phyloP scores from a whole-genome alignment of 2,329 filamentous ascomycete species.

The Sporothrix brasiliensis region DNA sequence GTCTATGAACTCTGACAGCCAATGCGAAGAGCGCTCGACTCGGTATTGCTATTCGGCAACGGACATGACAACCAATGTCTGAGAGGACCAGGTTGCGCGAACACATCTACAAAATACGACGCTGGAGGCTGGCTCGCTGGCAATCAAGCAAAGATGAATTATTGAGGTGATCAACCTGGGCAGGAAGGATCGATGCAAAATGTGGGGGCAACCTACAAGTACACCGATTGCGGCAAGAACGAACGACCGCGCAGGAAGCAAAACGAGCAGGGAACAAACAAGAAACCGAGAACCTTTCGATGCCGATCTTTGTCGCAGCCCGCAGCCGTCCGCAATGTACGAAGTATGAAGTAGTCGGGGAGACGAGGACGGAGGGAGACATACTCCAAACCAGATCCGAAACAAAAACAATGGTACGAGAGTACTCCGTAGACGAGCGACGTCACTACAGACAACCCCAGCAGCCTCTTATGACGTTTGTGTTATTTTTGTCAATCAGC shows the following conservation, averaged over 20 bases:
- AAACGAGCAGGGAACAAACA: conserved; percentile 2
- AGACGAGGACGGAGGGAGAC: background rate
- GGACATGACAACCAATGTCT: background rate
- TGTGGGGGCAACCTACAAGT: background rate
- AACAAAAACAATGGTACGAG: conserved; percentile 4
- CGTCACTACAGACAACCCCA: background rate
- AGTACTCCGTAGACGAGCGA: background rate
- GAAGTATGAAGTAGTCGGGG: too few species aligned
- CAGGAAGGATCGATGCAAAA: conserved; percentile 21
- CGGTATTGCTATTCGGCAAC: conserved; percentile 15
- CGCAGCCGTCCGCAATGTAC: background rate
- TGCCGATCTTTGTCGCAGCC: conserved; percentile 18
- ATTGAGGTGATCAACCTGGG: conserved; percentile 14
- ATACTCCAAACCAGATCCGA: conserved; percentile 10
- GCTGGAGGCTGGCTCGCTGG: too few species aligned
- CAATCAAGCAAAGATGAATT: conserved; percentile 1
- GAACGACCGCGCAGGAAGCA: background rate
- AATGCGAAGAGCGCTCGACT: background rate
- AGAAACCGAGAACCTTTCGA: conserved; percentile 1
- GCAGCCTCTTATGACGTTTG: background rate
- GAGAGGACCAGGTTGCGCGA: too few species aligned
- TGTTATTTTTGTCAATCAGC: background rate
- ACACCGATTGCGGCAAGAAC: background rate
- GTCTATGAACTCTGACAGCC: background rate
- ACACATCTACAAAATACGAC: too few species aligned